These are phyloP conservation scores for Suillus fuscotomentosus DNA, from an alignment of 768 basidiomycete species.

Conservation along the genomic window DNA sequence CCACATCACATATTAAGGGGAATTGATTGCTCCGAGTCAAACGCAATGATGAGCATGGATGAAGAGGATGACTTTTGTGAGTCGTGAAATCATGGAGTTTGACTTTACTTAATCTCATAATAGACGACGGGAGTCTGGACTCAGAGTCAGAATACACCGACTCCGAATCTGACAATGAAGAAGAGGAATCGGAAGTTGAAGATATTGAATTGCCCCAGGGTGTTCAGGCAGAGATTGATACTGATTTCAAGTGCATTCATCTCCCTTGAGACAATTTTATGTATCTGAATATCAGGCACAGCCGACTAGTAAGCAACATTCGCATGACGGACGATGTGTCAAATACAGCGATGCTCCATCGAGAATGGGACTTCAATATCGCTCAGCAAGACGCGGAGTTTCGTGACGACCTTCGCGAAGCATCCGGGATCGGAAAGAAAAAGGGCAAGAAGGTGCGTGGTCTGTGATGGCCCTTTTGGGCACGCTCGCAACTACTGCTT, in stretches of 20 bases:
- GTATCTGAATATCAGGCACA: conserved; percentile 22
- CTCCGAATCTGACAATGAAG: conserved; percentile 1
- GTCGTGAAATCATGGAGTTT: conserved; percentile 37
- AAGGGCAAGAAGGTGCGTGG: conserved; percentile 45
- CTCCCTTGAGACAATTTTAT: conserved; percentile 2
- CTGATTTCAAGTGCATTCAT: conserved; percentile 53
- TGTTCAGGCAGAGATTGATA: conserved; percentile 40
- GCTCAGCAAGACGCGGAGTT: conserved; percentile 70
- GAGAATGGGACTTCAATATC: conserved; percentile 74
- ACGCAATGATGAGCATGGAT: conserved; percentile 4
- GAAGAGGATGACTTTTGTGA: conserved; percentile 18
- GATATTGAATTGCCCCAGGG: conserved; percentile 39
- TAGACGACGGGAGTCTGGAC: conserved; percentile 40
- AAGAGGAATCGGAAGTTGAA: conserved; percentile 12
- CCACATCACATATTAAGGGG: background rate
- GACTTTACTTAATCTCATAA: conserved; percentile 29
- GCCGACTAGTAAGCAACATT: conserved; percentile 69
- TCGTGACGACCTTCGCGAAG: conserved; percentile 69
- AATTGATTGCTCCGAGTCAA: background rate
- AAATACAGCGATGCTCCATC: conserved; percentile 46
- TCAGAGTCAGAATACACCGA: conserved; percentile 23
- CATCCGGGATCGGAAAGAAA: conserved; percentile 66
- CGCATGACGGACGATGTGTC: conserved; percentile 48
- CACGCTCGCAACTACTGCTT: background rate
- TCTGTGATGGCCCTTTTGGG: background rate